phyloP scores from a whole-genome alignment of 306 rosid species.

The Quercus robur region DNA sequence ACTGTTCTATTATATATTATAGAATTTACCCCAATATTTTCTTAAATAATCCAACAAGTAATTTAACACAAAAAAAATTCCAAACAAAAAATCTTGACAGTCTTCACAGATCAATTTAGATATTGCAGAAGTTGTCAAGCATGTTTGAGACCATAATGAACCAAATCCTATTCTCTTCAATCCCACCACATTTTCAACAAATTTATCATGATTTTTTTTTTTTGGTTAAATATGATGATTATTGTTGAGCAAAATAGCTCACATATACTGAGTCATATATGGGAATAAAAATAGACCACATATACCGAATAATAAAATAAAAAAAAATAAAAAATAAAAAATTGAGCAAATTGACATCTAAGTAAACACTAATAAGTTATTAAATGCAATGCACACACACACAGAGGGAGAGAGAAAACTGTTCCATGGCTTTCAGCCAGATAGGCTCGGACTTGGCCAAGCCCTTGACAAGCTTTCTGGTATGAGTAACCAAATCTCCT shows the following conservation, averaged over 20 bases:
- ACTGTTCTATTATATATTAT: not conserved
- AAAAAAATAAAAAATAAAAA: not conserved
- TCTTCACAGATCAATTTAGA: not conserved
- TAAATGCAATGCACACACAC: too few relatives aligned
- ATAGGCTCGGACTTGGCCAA: slow-evolving; percentile 72
- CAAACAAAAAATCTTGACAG: not conserved
- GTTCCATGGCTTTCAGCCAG: slow-evolving; percentile 97
- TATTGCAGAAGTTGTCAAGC: too few relatives aligned
- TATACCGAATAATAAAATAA: not conserved
- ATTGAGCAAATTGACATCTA: not conserved
- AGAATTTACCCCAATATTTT: not conserved
- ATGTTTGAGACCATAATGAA: too few relatives aligned
- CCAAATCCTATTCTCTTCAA: not conserved
- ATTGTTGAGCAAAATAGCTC: not conserved
- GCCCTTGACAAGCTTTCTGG: slow-evolving; percentile 84
- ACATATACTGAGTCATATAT: not conserved
- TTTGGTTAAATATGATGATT: too few relatives aligned
- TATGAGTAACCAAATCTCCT: slow-evolving; percentile 63
- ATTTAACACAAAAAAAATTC: not conserved
- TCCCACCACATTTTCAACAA: not conserved
- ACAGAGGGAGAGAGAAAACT: slow-evolving; percentile 26
- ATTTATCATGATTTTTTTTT: too few relatives aligned
- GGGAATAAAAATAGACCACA: not conserved
- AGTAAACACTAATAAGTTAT: not conserved
- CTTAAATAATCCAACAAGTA: not conserved